Conservation (phyloP, 164 flowering plant genomes). For the Pachysandra terminalis region DNA sequence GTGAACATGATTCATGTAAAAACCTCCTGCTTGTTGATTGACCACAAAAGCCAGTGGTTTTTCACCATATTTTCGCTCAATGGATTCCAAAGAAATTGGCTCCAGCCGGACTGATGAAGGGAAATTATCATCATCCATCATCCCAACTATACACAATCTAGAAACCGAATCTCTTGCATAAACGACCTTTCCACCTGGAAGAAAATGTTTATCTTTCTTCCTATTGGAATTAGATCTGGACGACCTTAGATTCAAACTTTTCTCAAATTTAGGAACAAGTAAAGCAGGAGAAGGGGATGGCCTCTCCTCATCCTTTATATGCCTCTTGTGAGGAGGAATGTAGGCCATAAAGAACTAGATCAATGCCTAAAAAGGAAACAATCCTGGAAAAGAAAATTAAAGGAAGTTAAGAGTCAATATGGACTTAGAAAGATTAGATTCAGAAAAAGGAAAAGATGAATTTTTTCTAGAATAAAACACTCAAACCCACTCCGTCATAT, state of each 20-base stretch:
- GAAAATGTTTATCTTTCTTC: slow-evolving; percentile 11
- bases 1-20: not conserved
- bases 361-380: not conserved
- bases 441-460: not conserved
- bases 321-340: slow-evolving; percentile 56
- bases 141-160: slow-evolving; percentile 34
- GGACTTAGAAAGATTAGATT: not conserved
- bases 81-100: slow-evolving; percentile 28
- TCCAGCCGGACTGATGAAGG: slow-evolving; percentile 28
- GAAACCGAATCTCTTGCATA: slow-evolving; percentile 25
- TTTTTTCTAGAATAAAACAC: not conserved
- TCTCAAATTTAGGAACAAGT: slow-evolving; percentile 20
- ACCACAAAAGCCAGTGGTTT: slow-evolving; percentile 30
- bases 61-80: slow-evolving; percentile 25
- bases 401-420: not conserved
- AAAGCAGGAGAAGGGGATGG: slow-evolving; percentile 24
- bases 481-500: not conserved
- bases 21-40: slow-evolving; percentile 22
- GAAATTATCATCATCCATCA: slow-evolving; percentile 23
- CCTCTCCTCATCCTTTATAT: slow-evolving; percentile 14
- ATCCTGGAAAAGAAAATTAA: not conserved
- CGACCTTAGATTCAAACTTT: slow-evolving; percentile 15
- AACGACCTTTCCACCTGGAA: slow-evolving; percentile 17
- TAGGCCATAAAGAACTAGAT: slow-evolving; percentile 33
- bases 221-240: slow-evolving; percentile 3